Percentiles rank a stretch among this genome's conserved stretches.
Evolutionary conservation across 768 basidiomycete species (phyloP).

Genomic region (Leucogyrophana mollusca): DNA sequence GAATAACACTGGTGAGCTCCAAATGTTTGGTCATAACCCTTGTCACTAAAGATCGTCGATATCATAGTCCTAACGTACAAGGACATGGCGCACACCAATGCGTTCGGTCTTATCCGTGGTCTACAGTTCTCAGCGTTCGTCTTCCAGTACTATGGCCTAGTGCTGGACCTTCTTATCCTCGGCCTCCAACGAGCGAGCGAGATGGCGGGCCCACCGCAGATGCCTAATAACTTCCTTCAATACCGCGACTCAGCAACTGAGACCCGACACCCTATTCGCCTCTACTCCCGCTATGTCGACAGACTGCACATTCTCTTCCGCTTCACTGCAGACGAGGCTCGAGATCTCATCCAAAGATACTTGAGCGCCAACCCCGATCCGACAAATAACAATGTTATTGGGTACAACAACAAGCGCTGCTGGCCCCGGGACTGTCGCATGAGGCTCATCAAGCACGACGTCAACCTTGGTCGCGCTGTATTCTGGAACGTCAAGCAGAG

Average conservation of each 20-base stretch:
- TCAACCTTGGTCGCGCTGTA: slow-evolving; percentile 95
- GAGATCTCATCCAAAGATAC: slow-evolving; percentile 97
- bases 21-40: too few species aligned
- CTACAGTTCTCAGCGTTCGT: slow-evolving; percentile 98
- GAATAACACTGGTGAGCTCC: slow-evolving; percentile 78
- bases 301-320: slow-evolving; percentile 94
- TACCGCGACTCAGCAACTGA: slow-evolving; percentile 95
- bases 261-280: slow-evolving; percentile 94
- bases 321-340: slow-evolving; percentile 95
- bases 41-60: too few species aligned
- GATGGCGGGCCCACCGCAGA: slow-evolving; percentile 97
- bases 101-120: slow-evolving; percentile 94
- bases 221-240: slow-evolving; percentile 98
- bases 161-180: slow-evolving; percentile 92
- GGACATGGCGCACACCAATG: slow-evolving; percentile 98
- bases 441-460: slow-evolving; percentile 99
- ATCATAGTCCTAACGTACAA: slow-evolving; percentile 80
- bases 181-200: slow-evolving; percentile 98
- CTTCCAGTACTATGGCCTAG: slow-evolving; percentile 98
- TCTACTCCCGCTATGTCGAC: slow-evolving; percentile 97
- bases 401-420: slow-evolving; percentile 98
- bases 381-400: slow-evolving; percentile 98
- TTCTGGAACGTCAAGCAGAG: slow-evolving; percentile 99
- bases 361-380: slow-evolving; percentile 97
- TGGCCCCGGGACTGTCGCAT: slow-evolving; percentile 99